Conservation (phyloP, 495 filamentous ascomycete species). For the Aspergillus nidulans region DNA sequence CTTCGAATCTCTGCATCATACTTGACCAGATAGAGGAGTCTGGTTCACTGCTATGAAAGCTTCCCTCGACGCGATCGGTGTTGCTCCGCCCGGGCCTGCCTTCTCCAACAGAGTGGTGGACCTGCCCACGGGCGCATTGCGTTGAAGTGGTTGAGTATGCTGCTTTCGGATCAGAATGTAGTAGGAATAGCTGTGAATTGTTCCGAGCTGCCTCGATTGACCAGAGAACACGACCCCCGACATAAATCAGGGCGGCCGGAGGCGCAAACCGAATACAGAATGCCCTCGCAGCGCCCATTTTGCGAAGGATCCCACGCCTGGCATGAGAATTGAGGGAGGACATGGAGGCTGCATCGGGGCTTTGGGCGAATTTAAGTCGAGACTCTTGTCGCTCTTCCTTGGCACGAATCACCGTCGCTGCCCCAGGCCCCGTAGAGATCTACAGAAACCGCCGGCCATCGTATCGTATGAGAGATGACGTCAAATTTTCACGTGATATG, state of each 20-base stretch:
- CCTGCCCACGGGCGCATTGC: conserved; percentile 11
- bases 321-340: conserved; percentile 60
- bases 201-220: conserved; percentile 23
- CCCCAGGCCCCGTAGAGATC: background rate
- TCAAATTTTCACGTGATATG: conserved; percentile 20
- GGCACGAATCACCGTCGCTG: background rate
- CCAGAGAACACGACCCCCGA: conserved; percentile 22
- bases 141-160: conserved; percentile 22
- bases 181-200: conserved; percentile 16
- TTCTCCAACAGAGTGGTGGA: conserved; percentile 5
- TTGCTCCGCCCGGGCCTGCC: background rate
- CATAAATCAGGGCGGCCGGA: conserved; percentile 33
- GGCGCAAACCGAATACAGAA: conserved; percentile 34
- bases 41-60: conserved; percentile 2
- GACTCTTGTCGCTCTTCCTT: conserved; percentile 15
- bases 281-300: conserved; percentile 31
- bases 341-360: conserved; percentile 23
- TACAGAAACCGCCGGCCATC: background rate
- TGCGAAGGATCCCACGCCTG: conserved; percentile 28
- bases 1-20: conserved; percentile 55
- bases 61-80: background rate
- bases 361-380: conserved; percentile 1
- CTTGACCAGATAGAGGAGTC: conserved; percentile 53
- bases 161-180: conserved; percentile 19
- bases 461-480: conserved; percentile 24